Conservation (phyloP, 2,329 filamentous ascomycete genomes). For the Curvularia spicifera region DNA sequence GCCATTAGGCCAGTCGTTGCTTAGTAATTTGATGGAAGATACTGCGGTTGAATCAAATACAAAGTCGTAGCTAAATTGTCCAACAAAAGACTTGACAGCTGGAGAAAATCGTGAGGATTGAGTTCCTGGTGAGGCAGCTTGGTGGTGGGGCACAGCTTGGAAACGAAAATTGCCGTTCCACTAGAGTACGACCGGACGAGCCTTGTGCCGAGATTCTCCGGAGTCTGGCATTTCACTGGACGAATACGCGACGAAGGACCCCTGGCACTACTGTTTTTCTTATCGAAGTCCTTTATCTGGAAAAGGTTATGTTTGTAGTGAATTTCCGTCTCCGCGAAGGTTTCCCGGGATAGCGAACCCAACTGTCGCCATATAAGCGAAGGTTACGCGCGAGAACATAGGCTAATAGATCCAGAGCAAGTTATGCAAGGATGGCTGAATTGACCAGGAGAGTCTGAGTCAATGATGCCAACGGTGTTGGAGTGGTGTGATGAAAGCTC, state of each 20-base stretch:
- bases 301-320: neutral
- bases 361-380: neutral
- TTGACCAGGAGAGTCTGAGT: neutral
- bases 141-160: constrained; percentile 2
- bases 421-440: neutral
- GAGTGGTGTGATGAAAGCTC: neutral
- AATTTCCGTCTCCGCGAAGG: neutral
- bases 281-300: neutral
- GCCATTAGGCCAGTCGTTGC: constrained; percentile 48
- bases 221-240: neutral
- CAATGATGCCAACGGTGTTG: neutral
- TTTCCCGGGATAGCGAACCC: neutral
- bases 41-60: fast-evolving
- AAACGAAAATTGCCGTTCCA: neutral
- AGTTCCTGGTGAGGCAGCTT: neutral
- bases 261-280: neutral
- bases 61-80: neutral
- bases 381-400: neutral
- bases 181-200: neutral
- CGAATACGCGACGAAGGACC: neutral
- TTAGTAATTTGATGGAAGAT: constrained; percentile 13
- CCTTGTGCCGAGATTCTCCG: neutral
- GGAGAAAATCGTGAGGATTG: neutral
- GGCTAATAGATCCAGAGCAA: neutral
- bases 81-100: too few relatives aligned